Evolutionary conservation across 148 eudicot species (phyloP), one percentile per base, ranked within the genome.

Genomic region (Tetragonia tetragonoides): DNA sequence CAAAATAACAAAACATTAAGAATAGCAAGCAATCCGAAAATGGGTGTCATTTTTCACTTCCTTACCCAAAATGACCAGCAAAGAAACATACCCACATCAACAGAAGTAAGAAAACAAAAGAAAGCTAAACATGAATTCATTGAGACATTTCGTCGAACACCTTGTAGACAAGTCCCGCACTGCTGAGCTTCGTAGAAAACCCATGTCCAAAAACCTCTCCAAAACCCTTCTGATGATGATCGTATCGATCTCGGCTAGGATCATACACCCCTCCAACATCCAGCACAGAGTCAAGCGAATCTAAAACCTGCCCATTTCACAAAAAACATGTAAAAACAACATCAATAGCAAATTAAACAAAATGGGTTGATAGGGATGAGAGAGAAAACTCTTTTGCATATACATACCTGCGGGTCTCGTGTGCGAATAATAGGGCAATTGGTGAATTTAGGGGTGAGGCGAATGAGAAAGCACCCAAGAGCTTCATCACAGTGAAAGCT

Each of bases 401-500:
- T 5, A 53, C 34, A 57, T 4, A 90, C 98, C 93, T 87, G 82
- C 20, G 90, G 87, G 79, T 95, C 97, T 61, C 98, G 87, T 24
- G 92, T 88, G 5, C 98, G 91, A 63, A 95, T 84, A 77, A 95
- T 84, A 38, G 72, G 80, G 20, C 97, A 90, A 44, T 75, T 83
- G 76, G 82, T 74, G 85, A 86, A 95, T 75, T 88, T 88, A 41
- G 71, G 46, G 57, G 97, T 91, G 79, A 85, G 93, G 49, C 94
- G 91, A 83, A 95, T 90, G 91, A 95, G 92, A 85, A 91, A 95
- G 84, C 96, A 95, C 12, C 91, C 98, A 2, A 95, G 88, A 39
- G 98, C 97, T 77, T 95, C 98, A 73, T 95, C 98, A 74, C 96
- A 91, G 80, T 95, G 98, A 81, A 95, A 95, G 87, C 91, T 92